phyloP scores from a whole-genome alignment of 805 yeast genomes.

The Pichia sporocuriosa region DNA sequence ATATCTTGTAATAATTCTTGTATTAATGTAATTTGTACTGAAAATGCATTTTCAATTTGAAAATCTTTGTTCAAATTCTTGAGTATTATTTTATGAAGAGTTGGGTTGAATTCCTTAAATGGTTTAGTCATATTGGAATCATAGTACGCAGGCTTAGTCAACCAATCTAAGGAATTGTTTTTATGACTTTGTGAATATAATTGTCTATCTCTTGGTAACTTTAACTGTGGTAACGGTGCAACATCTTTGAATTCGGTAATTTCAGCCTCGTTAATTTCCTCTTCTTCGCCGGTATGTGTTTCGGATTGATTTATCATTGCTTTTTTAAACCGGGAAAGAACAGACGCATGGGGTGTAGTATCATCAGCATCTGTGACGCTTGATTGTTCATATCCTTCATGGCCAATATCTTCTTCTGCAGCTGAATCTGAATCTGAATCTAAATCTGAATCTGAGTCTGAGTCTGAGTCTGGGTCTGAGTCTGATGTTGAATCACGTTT shows the following conservation, averaged over 20 bases:
- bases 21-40: conserved; percentile 68
- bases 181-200: conserved; percentile 29
- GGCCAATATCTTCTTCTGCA: conserved; percentile 13
- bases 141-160: conserved; percentile 55
- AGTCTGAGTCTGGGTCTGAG: conserved; percentile 2
- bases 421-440: neutral
- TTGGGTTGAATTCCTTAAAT: conserved; percentile 41
- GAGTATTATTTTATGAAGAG: conserved; percentile 36
- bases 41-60: conserved; percentile 55
- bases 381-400: neutral
- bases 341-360: conserved; percentile 35
- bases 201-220: conserved; percentile 45
- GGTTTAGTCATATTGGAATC: conserved; percentile 40
- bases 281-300: conserved; percentile 14
- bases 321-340: conserved; percentile 48
- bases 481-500: conserved; percentile 10
- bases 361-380: conserved; percentile 14
- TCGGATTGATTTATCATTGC: conserved; percentile 26
- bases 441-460: conserved; percentile 4
- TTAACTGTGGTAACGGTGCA: conserved; percentile 83
- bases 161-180: conserved; percentile 53
- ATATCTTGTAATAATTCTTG: conserved; percentile 42
- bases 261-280: conserved; percentile 16
- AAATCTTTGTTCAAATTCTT: conserved; percentile 38
- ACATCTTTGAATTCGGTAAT: conserved; percentile 35